A percentile compares a stretch with the other conserved stretches of the same genome.
Conservation (phyloP, 441 rosid genomes). For the Melastoma candidum region DNA sequence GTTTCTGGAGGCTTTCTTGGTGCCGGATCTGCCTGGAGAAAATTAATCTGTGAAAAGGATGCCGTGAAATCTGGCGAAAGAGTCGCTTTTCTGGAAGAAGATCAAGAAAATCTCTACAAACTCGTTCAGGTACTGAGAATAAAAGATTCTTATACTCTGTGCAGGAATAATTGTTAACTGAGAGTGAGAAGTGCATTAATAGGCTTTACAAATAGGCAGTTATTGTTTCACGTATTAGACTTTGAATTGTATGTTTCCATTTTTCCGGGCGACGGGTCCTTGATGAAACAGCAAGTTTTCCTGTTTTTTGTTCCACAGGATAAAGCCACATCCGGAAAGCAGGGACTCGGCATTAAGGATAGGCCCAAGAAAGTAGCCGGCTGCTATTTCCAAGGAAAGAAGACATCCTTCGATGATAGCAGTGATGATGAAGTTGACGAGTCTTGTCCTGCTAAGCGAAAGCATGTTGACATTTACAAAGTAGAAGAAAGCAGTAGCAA, state of each 20-base stretch:
- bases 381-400: slow-evolving; percentile 67
- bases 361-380: slow-evolving; percentile 84
- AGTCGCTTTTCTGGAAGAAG: slow-evolving; percentile 70
- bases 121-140: slow-evolving; percentile 63
- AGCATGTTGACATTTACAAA: slow-evolving; percentile 22
- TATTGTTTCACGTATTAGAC: too few species aligned
- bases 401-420: slow-evolving; percentile 46
- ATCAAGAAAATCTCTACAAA: slow-evolving; percentile 97
- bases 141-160: neutral
- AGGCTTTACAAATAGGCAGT: too few species aligned
- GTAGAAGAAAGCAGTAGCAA: slow-evolving; percentile 24
- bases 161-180: too few species aligned
- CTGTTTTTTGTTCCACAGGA: slow-evolving; percentile 32
- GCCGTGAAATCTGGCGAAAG: slow-evolving; percentile 32
- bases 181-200: too few species aligned
- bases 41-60: slow-evolving; percentile 24
- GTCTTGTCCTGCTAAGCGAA: slow-evolving; percentile 33
- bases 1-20: slow-evolving; percentile 95
- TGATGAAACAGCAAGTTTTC: too few species aligned
- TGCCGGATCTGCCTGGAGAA: slow-evolving; percentile 43
- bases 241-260: too few species aligned
- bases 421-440: slow-evolving; percentile 34
- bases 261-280: too few species aligned
- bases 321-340: slow-evolving; percentile 90
- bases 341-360: slow-evolving; percentile 84